Conservation (phyloP, 768 basidiomycete species). For the Tubosaeta sp. region DNA sequence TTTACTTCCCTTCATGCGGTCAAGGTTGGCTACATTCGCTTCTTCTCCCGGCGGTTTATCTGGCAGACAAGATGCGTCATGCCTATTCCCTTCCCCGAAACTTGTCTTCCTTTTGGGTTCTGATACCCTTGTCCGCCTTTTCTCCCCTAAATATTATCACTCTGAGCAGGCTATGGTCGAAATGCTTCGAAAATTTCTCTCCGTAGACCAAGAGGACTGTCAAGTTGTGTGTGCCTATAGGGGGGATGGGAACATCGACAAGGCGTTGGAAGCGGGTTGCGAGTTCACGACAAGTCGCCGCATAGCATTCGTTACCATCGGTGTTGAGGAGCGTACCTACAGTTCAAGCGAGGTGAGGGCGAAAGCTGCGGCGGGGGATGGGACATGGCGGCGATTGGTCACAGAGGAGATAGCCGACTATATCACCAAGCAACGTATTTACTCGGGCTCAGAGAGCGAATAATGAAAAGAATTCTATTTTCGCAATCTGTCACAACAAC, state of each 20-base stretch:
- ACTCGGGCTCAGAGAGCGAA: constrained; percentile 19
- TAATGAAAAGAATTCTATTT: constrained; percentile 11
- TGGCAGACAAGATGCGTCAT: constrained; percentile 6
- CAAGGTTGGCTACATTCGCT: constrained; percentile 12
- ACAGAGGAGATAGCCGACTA: constrained; percentile 46
- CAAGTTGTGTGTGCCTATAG: constrained; percentile 67
- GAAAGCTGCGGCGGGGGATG: constrained; percentile 17
- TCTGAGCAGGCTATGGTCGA: constrained; percentile 48
- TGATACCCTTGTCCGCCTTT: constrained; percentile 81
- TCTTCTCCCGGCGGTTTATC: neutral
- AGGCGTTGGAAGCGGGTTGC: constrained; percentile 32
- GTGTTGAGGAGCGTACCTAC: constrained; percentile 46
- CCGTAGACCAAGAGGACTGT: constrained; percentile 50
- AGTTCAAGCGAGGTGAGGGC: constrained; percentile 69
- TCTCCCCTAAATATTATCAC: constrained; percentile 71
- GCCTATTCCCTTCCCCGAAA: constrained; percentile 28
- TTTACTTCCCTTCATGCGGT: constrained; percentile 49
- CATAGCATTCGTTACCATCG: constrained; percentile 61
- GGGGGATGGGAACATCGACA: constrained; percentile 13
- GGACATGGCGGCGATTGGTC: constrained; percentile 46
- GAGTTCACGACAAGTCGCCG: constrained; percentile 49
- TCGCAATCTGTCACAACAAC: constrained; percentile 1
- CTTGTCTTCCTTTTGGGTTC: constrained; percentile 75
- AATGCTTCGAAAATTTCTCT: constrained; percentile 57
- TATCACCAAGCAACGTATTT: constrained; percentile 46